Evolutionary conservation across 2,329 filamentous ascomycete species (phyloP), one percentile per base, ranked within the genome.

Genomic region (Colletotrichum scovillei): DNA sequence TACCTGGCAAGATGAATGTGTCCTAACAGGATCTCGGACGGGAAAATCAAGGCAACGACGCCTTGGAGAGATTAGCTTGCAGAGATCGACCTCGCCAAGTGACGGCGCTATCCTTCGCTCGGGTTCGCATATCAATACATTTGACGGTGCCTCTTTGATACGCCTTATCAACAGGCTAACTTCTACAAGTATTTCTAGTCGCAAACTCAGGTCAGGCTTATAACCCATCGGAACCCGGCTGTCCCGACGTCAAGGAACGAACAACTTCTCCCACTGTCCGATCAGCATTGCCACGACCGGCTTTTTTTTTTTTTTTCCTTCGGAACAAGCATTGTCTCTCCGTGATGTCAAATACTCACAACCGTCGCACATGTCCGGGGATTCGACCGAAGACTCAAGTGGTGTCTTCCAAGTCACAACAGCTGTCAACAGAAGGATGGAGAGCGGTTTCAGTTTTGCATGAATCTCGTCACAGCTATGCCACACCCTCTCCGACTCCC

Each of bases 81-180:
- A 71, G 67, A 24, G 71, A 73, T 73, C 67, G 38, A 42, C 71
- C 56, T 26, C 26, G 71, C 71, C 71, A 71, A 71, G 67, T 52
- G 19, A 38, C 42, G 26, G 35, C 49, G 28, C 46, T 52, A 24
- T 56, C 38, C 30, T 42, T 69, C 58, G 55, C 66, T 35, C 63
- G 42, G 42, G 49, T 38, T 24, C 26, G 28, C 28, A 32, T 30
- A 49, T 62, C 67, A 73, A 66, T 60, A 73, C 57, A 38, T 70
- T 42, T 28, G 35, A 73, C 67, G 55, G 60, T 67, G 22, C 56
- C 16, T 55, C 60, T 60, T 58, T n/a, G 4, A 52, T 32, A 57
- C 35, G 26, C 26, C 30, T 28, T 14, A 9, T 19, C 32, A 12
- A 30, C 5, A 5, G 12, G 42, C 57, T 11, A 46, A 26, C 14